A percentile compares a stretch with the other conserved stretches of the same genome.
phyloP scores from a whole-genome alignment of 441 rosid species.

The Brassica hybrid region DNA sequence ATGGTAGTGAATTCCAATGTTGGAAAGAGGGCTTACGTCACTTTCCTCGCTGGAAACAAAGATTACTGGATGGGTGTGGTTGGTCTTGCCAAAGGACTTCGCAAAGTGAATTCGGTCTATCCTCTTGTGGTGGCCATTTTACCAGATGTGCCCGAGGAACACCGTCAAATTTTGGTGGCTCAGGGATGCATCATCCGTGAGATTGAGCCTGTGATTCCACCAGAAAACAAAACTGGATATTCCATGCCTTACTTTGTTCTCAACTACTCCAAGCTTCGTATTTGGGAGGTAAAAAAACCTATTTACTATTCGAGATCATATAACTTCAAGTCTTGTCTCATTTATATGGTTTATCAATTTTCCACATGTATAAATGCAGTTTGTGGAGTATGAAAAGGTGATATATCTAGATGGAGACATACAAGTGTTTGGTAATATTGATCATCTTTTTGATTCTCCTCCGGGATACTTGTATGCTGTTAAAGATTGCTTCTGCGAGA shows the following conservation, averaged over 20 bases:
- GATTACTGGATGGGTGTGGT: constrained; percentile 82
- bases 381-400: constrained; percentile 4
- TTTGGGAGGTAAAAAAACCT: constrained; percentile 71
- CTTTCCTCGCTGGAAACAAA: constrained; percentile 76
- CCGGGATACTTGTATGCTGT: neutral
- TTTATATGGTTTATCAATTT: neutral
- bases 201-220: constrained; percentile 67
- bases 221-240: constrained; percentile 55
- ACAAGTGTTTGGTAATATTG: neutral
- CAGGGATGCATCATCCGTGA: constrained; percentile 78
- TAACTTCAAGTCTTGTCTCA: neutral
- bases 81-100: constrained; percentile 76
- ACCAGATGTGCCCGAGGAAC: constrained; percentile 78
- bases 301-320: neutral
- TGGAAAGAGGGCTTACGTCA: constrained; percentile 58
- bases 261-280: constrained; percentile 86
- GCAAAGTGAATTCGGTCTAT: constrained; percentile 58
- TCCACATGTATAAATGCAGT: neutral
- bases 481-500: neutral
- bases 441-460: neutral
- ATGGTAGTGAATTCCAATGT: neutral
- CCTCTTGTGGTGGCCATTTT: constrained; percentile 78
- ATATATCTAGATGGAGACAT: constrained; percentile 9
- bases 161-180: constrained; percentile 62
- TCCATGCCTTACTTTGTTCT: constrained; percentile 82